These are phyloP conservation scores for Tripidium arundinaceum DNA, from an alignment of 202 grass and related monocot genomes.

Conservation along the genomic window DNA sequence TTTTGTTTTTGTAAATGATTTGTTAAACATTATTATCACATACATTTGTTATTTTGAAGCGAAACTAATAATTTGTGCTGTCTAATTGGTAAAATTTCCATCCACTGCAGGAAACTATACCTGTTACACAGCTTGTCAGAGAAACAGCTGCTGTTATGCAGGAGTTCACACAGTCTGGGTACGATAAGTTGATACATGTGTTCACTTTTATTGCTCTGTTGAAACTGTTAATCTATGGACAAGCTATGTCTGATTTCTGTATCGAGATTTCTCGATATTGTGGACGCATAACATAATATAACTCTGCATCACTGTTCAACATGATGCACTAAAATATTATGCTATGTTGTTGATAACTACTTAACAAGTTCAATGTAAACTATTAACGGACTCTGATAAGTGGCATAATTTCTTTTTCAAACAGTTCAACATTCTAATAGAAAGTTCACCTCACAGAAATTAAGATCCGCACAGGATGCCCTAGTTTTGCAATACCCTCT, in stretches of 20 bases:
- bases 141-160: constrained; percentile 82
- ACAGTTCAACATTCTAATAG: not conserved
- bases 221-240: too few species aligned
- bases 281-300: not conserved
- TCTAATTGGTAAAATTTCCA: not conserved
- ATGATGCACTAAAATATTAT: not conserved
- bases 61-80: not conserved
- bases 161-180: constrained; percentile 86
- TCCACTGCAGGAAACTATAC: constrained; percentile 65
- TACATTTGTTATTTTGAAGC: not conserved
- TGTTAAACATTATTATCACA: not conserved
- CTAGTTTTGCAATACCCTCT: too few species aligned
- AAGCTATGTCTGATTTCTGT: not conserved
- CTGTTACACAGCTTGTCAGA: constrained; percentile 68
- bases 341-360: not conserved
- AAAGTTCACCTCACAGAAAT: too few species aligned
- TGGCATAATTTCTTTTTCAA: not conserved
- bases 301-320: not conserved
- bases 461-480: too few species aligned
- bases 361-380: not conserved
- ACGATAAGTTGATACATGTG: not conserved
- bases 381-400: not conserved
- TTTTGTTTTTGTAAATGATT: not conserved
- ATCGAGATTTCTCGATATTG: not conserved
- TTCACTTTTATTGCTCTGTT: constrained; percentile 1